Evolutionary conservation across 495 filamentous ascomycete species (phyloP).

Genomic region (Durotheca rogersii): DNA sequence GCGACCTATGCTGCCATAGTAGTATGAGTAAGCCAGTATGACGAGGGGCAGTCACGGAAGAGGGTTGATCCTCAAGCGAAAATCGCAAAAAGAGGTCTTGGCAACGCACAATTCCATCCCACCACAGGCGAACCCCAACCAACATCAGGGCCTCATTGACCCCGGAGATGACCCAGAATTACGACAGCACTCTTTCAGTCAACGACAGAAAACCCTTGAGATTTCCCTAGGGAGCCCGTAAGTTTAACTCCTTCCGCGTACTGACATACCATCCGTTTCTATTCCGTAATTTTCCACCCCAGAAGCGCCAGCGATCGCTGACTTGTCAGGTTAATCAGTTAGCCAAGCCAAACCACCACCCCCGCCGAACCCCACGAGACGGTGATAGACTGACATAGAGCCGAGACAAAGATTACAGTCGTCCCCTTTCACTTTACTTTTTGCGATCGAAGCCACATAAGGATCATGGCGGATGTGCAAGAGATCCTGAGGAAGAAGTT

Average conservation of each 20-base stretch:
- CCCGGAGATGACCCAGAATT: too few species aligned
- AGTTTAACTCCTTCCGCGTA: too few species aligned
- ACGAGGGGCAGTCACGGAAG: too few species aligned
- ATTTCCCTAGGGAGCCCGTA: constrained; percentile 21
- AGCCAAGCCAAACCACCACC: not conserved
- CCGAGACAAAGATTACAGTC: not conserved
- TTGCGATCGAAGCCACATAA: too few species aligned
- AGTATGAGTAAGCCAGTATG: too few species aligned
- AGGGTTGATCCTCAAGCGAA: constrained; percentile 42
- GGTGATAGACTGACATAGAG: not conserved
- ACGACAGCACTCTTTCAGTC: too few species aligned
- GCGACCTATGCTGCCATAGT: too few species aligned
- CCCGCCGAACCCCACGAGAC: not conserved
- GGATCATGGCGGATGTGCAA: constrained; percentile 66
- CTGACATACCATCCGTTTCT: too few species aligned
- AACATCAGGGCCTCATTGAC: constrained; percentile 31
- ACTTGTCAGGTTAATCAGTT: not conserved
- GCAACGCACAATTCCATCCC: constrained; percentile 40
- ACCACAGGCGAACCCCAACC: constrained; percentile 19
- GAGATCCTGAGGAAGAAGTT: constrained; percentile 72
- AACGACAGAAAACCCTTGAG: constrained; percentile 25
- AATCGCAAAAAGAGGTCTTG: constrained; percentile 36
- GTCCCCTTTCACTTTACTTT: too few species aligned
- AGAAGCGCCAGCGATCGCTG: too few species aligned
- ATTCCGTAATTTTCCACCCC: too few species aligned